Evolutionary conservation across 1,139 yeast genomes (phyloP).

Genomic region (Hansenula anomala): DNA sequence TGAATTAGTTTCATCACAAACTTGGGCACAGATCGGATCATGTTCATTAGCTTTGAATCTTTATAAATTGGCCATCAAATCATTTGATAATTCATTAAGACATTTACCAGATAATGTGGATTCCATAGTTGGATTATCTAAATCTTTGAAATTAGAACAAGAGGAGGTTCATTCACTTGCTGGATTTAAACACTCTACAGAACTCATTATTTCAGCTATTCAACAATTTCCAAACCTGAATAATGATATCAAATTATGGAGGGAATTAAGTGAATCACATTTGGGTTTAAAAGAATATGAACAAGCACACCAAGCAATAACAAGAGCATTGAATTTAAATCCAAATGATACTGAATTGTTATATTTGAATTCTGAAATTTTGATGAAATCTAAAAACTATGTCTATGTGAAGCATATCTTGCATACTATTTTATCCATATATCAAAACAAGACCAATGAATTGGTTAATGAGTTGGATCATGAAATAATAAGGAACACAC

Average conservation of each 20-base stretch:
- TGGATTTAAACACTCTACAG: slow-evolving; percentile 41
- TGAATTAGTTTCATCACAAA: slow-evolving; percentile 17
- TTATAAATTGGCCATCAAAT: slow-evolving; percentile 35
- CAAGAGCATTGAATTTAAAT: slow-evolving; percentile 39
- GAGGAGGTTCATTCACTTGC: slow-evolving; percentile 27
- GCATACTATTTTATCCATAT: slow-evolving; percentile 37
- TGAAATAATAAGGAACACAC: slow-evolving; percentile 46
- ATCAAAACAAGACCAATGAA: slow-evolving; percentile 28
- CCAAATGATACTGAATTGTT: slow-evolving; percentile 41
- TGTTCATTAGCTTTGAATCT: slow-evolving; percentile 45
- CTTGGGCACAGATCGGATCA: slow-evolving; percentile 48
- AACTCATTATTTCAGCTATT: slow-evolving; percentile 36
- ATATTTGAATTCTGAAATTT: slow-evolving; percentile 42
- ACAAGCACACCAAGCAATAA: slow-evolving; percentile 46
- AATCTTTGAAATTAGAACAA: slow-evolving; percentile 31
- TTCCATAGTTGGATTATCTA: slow-evolving; percentile 41
- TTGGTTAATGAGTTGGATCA: slow-evolving; percentile 25
- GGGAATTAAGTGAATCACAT: slow-evolving; percentile 47
- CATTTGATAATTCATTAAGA: slow-evolving; percentile 42
- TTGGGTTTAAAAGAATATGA: slow-evolving; percentile 41
- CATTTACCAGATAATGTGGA: slow-evolving; percentile 38
- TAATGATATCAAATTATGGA: slow-evolving; percentile 35
- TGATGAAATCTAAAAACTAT: slow-evolving; percentile 36
- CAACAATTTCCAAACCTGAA: slow-evolving; percentile 31
- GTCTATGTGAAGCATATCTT: slow-evolving; percentile 43